Conservation (phyloP, 2,329 filamentous ascomycete genomes). For the Neopestalotiopsis rosae region DNA sequence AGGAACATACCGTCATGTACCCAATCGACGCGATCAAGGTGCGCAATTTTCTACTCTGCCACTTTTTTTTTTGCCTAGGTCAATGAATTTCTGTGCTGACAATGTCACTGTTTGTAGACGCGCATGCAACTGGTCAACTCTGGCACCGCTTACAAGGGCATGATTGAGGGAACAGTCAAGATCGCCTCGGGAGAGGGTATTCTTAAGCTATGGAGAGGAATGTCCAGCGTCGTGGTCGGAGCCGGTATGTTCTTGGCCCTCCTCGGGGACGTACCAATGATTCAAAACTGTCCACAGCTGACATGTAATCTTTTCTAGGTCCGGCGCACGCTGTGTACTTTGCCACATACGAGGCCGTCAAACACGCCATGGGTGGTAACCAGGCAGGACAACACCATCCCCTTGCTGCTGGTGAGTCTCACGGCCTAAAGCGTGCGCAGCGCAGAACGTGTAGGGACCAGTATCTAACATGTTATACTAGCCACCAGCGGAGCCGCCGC, state of each 20-base stretch:
- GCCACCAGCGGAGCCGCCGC: constrained; percentile 92
- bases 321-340: constrained; percentile 98
- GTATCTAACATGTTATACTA: constrained; percentile 40
- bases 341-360: constrained; percentile 95
- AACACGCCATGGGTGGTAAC: constrained; percentile 95
- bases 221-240: constrained; percentile 94
- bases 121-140: constrained; percentile 96
- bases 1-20: constrained; percentile 99
- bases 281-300: background rate
- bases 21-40: constrained; percentile 98
- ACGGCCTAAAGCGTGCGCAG: background rate
- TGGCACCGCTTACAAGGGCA: constrained; percentile 82
- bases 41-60: constrained; percentile 27
- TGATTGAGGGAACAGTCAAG: constrained; percentile 90
- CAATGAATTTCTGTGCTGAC: constrained; percentile 20
- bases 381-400: constrained; percentile 87
- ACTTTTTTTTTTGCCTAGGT: background rate
- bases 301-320: constrained; percentile 54
- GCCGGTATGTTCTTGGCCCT: constrained; percentile 65
- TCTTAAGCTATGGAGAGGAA: constrained; percentile 91
- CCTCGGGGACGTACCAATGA: background rate
- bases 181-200: constrained; percentile 91
- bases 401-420: constrained; percentile 80
- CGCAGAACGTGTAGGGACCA: background rate
- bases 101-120: constrained; percentile 63